Percentiles rank a stretch among this genome's conserved stretches.
Evolutionary conservation across 805 yeast species (phyloP).

Genomic region (Ogataea zsoltii): DNA sequence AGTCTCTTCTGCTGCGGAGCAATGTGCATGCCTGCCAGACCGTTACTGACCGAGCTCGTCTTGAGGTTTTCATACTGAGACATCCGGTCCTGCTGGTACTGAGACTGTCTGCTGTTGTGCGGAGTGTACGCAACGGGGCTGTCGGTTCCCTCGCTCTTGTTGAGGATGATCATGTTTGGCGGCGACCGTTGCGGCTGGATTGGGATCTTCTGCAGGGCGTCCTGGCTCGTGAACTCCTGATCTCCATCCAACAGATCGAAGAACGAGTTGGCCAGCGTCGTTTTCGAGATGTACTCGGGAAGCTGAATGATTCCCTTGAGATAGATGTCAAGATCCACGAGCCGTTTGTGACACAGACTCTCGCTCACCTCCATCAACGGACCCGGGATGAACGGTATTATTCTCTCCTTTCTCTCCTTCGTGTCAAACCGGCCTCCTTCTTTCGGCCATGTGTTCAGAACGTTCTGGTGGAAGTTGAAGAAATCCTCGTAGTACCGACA

Average conservation of each 20-base stretch:
- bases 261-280: constrained; percentile 64
- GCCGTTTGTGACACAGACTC: constrained; percentile 51
- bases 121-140: constrained; percentile 34
- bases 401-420: constrained; percentile 74
- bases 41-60: constrained; percentile 19
- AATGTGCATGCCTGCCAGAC: constrained; percentile 26
- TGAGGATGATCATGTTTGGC: constrained; percentile 32
- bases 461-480: constrained; percentile 84
- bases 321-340: constrained; percentile 55
- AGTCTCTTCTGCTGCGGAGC: constrained; percentile 18
- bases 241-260: constrained; percentile 72
- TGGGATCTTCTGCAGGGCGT: constrained; percentile 19
- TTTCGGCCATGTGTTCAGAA: constrained; percentile 80
- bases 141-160: constrained; percentile 17
- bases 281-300: constrained; percentile 75
- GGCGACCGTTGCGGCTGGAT: constrained; percentile 33
- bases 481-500: constrained; percentile 95
- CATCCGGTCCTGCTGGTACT: constrained; percentile 51
- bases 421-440: constrained; percentile 85
- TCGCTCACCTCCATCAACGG: constrained; percentile 92
- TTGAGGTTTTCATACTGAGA: constrained; percentile 47
- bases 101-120: constrained; percentile 30
- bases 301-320: constrained; percentile 58
- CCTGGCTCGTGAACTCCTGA: constrained; percentile 40
- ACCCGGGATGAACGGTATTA: constrained; percentile 93